Percentiles rank a stretch among this genome's conserved stretches.
Evolutionary conservation across 179 eudicot species (phyloP).

Genomic region (Beta macrorhiza): DNA sequence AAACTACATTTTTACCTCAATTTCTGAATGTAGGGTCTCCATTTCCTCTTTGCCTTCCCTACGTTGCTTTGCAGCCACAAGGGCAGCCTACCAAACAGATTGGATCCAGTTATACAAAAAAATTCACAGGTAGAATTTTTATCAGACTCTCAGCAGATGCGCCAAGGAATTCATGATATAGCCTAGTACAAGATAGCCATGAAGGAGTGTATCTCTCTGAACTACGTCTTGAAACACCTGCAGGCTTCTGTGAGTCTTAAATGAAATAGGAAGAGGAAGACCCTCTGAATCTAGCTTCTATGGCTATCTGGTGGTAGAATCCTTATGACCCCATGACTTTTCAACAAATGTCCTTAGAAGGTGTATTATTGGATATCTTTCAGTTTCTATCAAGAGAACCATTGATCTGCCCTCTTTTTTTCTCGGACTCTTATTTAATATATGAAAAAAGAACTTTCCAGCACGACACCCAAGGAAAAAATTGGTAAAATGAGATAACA

Average conservation of each 20-base stretch:
- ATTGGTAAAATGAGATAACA: background rate
- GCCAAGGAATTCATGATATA: background rate
- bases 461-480: background rate
- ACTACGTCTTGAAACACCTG: background rate
- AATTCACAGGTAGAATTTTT: background rate
- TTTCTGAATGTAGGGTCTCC: conserved; percentile 59
- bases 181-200: background rate
- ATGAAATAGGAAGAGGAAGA: background rate
- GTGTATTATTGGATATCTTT: no score
- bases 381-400: background rate
- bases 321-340: background rate
- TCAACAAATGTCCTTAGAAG: background rate
- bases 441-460: background rate
- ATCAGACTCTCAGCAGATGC: conserved; percentile 4
- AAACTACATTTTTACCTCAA: conserved; percentile 56
- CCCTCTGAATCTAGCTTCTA: background rate
- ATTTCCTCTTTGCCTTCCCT: conserved; percentile 85
- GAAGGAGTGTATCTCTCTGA: background rate
- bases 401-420: background rate
- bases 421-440: background rate
- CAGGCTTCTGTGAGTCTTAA: background rate
- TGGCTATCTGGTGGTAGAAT: background rate
- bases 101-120: conserved; percentile 19
- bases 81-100: conserved; percentile 62
- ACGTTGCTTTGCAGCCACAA: conserved; percentile 79